Base-by-base conservation (phyloP, 2,329 filamentous ascomycete genomes). In the Tolypocladium inflatum region DNA sequence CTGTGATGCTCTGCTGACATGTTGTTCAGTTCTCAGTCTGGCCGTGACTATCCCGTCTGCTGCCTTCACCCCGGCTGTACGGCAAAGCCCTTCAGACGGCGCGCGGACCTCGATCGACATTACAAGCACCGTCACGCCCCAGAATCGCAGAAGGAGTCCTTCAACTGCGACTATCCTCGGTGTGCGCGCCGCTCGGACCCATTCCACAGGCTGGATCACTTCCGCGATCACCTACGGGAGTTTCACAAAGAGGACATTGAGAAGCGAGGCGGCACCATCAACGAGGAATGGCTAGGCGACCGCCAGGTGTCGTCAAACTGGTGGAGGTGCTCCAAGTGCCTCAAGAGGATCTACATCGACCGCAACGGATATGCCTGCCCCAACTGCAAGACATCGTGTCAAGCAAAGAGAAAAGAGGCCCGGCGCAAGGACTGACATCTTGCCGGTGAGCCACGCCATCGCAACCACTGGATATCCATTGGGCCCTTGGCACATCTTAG, bases 301-400 rank as follows among this genome's bases (percentile, higher is more conserved):
- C 73, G 77, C 59, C 70, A 72, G 56, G 64, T 77, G 38, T 67
- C 72, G 26, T 59, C 59, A 3, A 68, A 63, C 3, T 83, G 80
- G 80, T 84, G 80, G 79, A 75, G 81, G 41, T 84, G 81, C 68
- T 71, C 74, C 55, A 76, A 77, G 59, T 84, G 81, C 64, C 74
- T 84, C 53, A 63, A 63, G 60, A 71, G 80, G 45, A 75, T 82
- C 56, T 62, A 67, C 56, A 67, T 79, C 60, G 67, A 70, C 21
- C 65, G 67, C 55, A 60, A 72, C 41, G 73, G 72, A 26, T 82
- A 74, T 63, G 70, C 74, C 50, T 84, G 81, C 66, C 69, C 71
- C 6, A 60, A 64, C 17, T 84, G 81, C 71, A 77, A 75, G 61
- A 74, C 66, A 15, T 63, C 67, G 3, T 80, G 79, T 65, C 79